These are phyloP conservation scores for Cladophialophora chaetospira DNA, from an alignment of 2,329 filamentous ascomycete genomes.

Conservation along the genomic window DNA sequence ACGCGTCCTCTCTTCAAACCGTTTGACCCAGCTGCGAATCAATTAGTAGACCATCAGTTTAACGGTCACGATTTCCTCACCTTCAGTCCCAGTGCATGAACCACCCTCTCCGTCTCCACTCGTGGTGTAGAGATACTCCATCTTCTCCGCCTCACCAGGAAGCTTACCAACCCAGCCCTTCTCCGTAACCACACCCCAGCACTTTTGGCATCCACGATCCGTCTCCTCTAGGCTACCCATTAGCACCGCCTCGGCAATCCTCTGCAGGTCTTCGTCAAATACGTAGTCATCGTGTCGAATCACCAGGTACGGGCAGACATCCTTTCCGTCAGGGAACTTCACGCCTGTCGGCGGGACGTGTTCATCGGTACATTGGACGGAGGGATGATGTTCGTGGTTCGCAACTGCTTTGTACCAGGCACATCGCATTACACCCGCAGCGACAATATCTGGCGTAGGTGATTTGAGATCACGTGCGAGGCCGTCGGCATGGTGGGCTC, in stretches of 20 bases:
- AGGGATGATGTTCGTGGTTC: no score
- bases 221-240: neutral
- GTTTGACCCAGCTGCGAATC: neutral
- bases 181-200: neutral
- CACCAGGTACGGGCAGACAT: conserved; percentile 15
- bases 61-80: neutral
- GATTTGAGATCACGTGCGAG: neutral
- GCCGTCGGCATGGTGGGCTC: neutral
- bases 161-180: neutral
- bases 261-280: neutral
- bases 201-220: conserved; percentile 13
- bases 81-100: neutral
- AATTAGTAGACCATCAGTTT: neutral
- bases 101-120: neutral
- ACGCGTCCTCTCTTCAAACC: neutral
- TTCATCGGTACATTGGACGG: no score
- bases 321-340: neutral
- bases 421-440: conserved; percentile 1
- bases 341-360: no score
- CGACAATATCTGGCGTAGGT: neutral
- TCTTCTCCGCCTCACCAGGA: neutral
- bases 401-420: conserved; percentile 6
- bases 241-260: conserved; percentile 1
- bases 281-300: conserved; percentile 3
- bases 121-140: neutral